Conservation (phyloP, 2,329 filamentous ascomycete genomes). For the Pleoardoris graminearum region DNA sequence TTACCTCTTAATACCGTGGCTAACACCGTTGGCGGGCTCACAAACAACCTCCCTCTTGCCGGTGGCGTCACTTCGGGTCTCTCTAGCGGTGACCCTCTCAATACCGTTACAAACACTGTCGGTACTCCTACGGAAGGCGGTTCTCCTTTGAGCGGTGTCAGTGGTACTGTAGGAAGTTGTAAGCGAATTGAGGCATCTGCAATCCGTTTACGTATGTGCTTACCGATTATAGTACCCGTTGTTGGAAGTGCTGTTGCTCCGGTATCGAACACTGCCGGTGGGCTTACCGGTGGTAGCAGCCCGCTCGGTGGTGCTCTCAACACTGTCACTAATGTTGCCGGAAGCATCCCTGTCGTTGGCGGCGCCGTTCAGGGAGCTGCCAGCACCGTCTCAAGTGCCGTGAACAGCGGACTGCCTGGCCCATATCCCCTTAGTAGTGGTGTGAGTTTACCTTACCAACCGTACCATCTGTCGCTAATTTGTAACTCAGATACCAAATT, state of each 20-base stretch:
- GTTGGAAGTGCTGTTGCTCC: background rate
- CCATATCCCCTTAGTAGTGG: background rate
- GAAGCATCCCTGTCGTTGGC: background rate
- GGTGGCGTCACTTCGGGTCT: background rate
- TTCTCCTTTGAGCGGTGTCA: background rate
- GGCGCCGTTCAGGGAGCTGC: background rate
- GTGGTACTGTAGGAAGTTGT: background rate
- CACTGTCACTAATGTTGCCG: background rate
- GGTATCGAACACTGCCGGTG: background rate
- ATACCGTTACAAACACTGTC: conserved; percentile 5
- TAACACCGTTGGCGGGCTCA: conserved; percentile 6
- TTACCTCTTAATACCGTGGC: background rate
- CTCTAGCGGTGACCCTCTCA: background rate
- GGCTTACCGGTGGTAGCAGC: background rate
- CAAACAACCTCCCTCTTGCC: background rate
- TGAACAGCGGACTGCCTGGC: background rate
- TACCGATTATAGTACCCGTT: conserved; percentile 2
- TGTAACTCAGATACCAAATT: conserved; percentile 11
- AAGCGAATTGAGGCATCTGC: background rate
- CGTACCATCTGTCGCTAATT: background rate
- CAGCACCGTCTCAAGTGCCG: background rate
- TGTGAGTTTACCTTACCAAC: background rate
- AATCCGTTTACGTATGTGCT: background rate
- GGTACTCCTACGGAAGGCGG: too few species aligned
- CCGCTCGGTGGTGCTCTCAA: background rate